phyloP scores from a whole-genome alignment of 2,329 filamentous ascomycete species.

The Volutella citrinella region DNA sequence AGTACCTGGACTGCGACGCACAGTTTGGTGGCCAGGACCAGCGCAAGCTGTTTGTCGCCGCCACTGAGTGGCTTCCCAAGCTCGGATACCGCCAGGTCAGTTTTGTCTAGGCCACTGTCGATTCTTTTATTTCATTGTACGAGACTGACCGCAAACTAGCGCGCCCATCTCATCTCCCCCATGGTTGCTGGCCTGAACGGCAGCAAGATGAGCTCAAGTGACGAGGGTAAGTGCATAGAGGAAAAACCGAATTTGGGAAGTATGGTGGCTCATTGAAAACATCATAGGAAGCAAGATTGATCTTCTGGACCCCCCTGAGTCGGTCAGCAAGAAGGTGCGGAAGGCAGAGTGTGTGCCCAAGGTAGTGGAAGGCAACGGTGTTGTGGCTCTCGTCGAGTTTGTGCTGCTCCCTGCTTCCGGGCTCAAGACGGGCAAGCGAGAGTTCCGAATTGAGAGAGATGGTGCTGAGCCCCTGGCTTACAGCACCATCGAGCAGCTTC shows the following conservation, averaged over 20 bases:
- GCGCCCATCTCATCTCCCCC: conserved; percentile 50
- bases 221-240: conserved; percentile 47
- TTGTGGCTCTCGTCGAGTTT: conserved; percentile 82
- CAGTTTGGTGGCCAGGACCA: conserved; percentile 87
- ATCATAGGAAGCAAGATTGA: conserved; percentile 80
- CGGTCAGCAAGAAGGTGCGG: conserved; percentile 76
- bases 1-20: conserved; percentile 81
- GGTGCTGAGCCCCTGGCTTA: conserved; percentile 78
- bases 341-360: conserved; percentile 80
- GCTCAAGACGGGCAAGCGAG: conserved; percentile 52
- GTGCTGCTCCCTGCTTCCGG: conserved; percentile 76
- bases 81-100: conserved; percentile 72
- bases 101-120: background rate
- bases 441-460: conserved; percentile 67
- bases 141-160: conserved; percentile 25
- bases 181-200: conserved; percentile 87
- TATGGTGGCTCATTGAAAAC: too few relatives aligned
- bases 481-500: conserved; percentile 68
- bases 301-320: conserved; percentile 75
- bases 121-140: too few relatives aligned
- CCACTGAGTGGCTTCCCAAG: conserved; percentile 80
- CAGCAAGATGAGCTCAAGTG: conserved; percentile 82
- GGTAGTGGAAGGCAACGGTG: conserved; percentile 78
- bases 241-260: background rate
- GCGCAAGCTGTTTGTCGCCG: conserved; percentile 83